Evolutionary conservation across 176 grass and related monocot species (phyloP).

Genomic region (Elymus sibiricus): DNA sequence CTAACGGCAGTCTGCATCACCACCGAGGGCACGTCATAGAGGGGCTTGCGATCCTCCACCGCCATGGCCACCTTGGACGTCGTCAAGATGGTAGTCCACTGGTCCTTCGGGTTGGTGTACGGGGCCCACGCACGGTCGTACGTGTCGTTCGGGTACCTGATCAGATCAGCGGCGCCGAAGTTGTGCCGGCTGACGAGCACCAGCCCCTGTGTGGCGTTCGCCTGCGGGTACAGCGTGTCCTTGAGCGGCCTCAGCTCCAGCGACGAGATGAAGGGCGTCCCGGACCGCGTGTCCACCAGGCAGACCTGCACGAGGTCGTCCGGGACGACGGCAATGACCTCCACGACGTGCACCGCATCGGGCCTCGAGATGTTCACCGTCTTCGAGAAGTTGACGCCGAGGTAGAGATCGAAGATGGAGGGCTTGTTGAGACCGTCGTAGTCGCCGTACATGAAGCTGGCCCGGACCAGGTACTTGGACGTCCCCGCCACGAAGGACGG

Average conservation of each 20-base stretch:
- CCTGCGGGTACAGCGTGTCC: not conserved
- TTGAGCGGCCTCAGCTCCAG: constrained; percentile 46
- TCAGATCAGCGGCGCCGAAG: constrained; percentile 15
- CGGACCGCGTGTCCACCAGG: constrained; percentile 30
- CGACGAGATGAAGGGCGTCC: constrained; percentile 51
- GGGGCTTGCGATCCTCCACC: not conserved
- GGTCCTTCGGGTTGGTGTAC: not conserved
- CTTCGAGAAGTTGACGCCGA: constrained; percentile 54
- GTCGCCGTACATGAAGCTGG: constrained; percentile 50
- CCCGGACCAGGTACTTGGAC: constrained; percentile 46
- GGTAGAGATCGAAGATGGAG: constrained; percentile 43
- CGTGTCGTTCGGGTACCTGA: constrained; percentile 43
- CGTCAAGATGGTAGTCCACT: constrained; percentile 19
- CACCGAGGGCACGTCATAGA: not conserved
- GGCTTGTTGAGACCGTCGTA: constrained; percentile 40
- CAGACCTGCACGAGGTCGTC: constrained; percentile 38
- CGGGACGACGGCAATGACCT: constrained; percentile 18
- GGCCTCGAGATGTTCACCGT: constrained; percentile 24
- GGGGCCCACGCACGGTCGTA: constrained; percentile 12
- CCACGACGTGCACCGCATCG: not conserved
- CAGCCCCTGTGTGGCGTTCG: constrained; percentile 3
- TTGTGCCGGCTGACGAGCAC: constrained; percentile 30
- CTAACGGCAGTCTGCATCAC: constrained; percentile 47
- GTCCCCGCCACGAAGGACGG: constrained; percentile 10
- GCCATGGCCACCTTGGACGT: not conserved